Evolutionary conservation across 139 green algal species (phyloP).

Genomic region (Micractinium sp.): DNA sequence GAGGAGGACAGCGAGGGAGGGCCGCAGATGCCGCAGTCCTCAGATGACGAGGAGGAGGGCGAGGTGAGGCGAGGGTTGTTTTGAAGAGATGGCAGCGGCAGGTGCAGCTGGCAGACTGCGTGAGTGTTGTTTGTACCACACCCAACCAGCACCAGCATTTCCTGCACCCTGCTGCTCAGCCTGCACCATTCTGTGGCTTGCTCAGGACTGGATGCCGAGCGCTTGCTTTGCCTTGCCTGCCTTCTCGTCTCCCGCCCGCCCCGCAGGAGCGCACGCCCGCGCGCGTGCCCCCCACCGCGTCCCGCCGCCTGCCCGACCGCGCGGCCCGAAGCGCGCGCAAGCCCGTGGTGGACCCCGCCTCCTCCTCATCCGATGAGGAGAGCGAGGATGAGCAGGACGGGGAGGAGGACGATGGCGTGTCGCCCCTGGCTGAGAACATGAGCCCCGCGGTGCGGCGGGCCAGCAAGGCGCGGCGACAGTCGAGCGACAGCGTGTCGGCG

Average conservation of each 20-base stretch:
- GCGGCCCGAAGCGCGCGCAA: conserved; percentile 26
- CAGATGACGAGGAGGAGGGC: conserved; percentile 3
- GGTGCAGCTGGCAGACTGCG: not conserved
- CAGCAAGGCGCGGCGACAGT: conserved; percentile 9
- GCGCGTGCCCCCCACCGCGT: conserved; percentile 17
- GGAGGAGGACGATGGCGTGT: conserved; percentile 15
- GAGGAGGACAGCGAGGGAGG: not conserved
- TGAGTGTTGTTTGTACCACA: not conserved
- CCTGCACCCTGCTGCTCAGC: too few relatives aligned
- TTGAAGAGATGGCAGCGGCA: not conserved
- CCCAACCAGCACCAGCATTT: not conserved
- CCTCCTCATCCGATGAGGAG: not conserved
- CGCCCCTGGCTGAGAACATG: conserved; percentile 25
- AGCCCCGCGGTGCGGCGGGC: conserved; percentile 15
- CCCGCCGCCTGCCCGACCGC: conserved; percentile 10
- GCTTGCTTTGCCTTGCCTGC: not conserved
- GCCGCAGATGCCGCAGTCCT: conserved; percentile 15
- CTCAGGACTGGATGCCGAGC: not conserved
- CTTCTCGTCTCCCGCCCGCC: not conserved
- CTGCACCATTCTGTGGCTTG: too few relatives aligned
- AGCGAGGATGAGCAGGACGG: not conserved
- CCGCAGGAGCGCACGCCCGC: conserved; percentile 6
- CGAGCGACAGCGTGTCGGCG: conserved; percentile 24
- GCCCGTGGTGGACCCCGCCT: conserved; percentile 1
- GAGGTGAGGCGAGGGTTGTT: not conserved